A percentile compares a stretch with the other conserved stretches of the same genome.
These are phyloP conservation scores for Epicoccum sorghinum DNA, from an alignment of 2,329 filamentous ascomycete genomes.

Conservation along the genomic window DNA sequence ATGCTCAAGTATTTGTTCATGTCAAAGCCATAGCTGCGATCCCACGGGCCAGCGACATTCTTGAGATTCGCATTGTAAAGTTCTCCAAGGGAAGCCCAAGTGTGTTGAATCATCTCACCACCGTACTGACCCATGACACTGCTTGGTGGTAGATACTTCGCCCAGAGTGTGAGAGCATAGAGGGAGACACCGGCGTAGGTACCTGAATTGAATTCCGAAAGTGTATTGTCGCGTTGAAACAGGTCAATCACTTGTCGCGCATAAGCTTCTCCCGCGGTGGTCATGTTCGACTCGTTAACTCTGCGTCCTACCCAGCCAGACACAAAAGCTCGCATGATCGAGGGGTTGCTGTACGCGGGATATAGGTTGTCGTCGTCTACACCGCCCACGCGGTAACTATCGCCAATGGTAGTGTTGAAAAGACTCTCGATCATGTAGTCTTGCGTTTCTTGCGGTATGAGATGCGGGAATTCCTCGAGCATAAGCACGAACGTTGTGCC, in stretches of 20 bases:
- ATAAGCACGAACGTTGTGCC: conserved; percentile 64
- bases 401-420: conserved; percentile 62
- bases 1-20: conserved; percentile 68
- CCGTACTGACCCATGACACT: conserved; percentile 62
- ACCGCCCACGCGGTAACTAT: conserved; percentile 66
- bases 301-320: conserved; percentile 64
- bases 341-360: conserved; percentile 65
- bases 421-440: conserved; percentile 60
- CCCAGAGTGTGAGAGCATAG: conserved; percentile 64
- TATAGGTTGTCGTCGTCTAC: conserved; percentile 67
- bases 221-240: conserved; percentile 61
- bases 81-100: conserved; percentile 59
- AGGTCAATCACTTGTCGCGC: conserved; percentile 63
- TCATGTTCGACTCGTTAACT: conserved; percentile 64
- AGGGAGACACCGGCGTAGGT: conserved; percentile 69
- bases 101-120: conserved; percentile 58
- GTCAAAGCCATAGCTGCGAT: conserved; percentile 67
- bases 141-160: conserved; percentile 62
- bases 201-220: conserved; percentile 68
- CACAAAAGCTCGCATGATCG: conserved; percentile 68
- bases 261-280: conserved; percentile 61
- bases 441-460: conserved; percentile 51
- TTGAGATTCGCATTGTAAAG: conserved; percentile 65
- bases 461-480: conserved; percentile 62
- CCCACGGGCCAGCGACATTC: conserved; percentile 70